phyloP scores from a whole-genome alignment of 441 rosid genomes.

The Lepidium campestre region DNA sequence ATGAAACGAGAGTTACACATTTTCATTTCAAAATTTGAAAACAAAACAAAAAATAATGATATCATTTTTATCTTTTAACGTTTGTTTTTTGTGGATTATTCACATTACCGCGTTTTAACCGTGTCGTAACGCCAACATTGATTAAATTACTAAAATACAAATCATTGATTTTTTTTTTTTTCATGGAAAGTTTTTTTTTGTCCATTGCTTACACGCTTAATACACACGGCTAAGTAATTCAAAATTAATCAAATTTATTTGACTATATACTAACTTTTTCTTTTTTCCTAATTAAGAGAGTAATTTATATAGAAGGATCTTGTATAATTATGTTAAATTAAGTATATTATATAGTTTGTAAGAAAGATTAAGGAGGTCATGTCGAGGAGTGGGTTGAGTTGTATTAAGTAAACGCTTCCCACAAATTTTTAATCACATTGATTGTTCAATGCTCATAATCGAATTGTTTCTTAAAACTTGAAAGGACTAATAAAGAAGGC shows the following conservation, averaged over 20 bases:
- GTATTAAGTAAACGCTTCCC: slow-evolving; percentile 52
- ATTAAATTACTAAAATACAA: background rate
- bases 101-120: background rate
- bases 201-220: too few relatives aligned
- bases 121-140: background rate
- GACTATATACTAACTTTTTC: background rate
- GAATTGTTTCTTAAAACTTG: background rate
- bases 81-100: background rate
- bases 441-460: background rate
- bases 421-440: slow-evolving; percentile 1
- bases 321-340: background rate
- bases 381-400: slow-evolving; percentile 37
- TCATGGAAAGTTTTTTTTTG: background rate
- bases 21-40: slow-evolving; percentile 5
- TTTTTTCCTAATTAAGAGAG: background rate
- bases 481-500: background rate
- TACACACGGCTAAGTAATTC: background rate
- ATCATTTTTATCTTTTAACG: background rate
- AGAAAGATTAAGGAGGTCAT: slow-evolving; percentile 31
- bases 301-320: background rate
- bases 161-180: background rate
- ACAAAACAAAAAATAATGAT: background rate
- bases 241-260: background rate
- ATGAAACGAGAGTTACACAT: slow-evolving; percentile 6
- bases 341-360: slow-evolving; percentile 6